Conservation (phyloP, 2,329 filamentous ascomycete genomes). For the Corniculantispora saksenae region DNA sequence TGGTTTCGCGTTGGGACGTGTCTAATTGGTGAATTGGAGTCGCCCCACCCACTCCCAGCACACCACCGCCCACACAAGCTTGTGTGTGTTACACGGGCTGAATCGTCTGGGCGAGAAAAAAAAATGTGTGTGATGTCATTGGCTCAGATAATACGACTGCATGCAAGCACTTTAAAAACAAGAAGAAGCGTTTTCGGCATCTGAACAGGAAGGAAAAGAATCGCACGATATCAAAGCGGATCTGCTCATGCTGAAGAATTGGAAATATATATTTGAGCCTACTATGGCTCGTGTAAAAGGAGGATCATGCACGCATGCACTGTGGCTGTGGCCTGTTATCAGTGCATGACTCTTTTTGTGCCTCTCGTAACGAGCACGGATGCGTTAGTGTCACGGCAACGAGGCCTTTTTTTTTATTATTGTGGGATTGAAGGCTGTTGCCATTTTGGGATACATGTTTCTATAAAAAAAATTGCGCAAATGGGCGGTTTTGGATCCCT, state of each 20-base stretch:
- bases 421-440: neutral
- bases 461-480: neutral
- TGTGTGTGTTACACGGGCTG: neutral
- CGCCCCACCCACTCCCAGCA: neutral
- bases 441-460: neutral
- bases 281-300: no score
- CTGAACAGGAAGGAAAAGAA: neutral
- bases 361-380: neutral
- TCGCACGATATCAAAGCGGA: neutral
- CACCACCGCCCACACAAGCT: neutral
- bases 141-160: neutral
- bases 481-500: no score
- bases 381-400: slow-evolving; percentile 4
- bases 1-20: neutral
- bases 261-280: no score
- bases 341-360: no score
- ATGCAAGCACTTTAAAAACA: slow-evolving; percentile 1
- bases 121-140: slow-evolving; percentile 10
- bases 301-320: no score
- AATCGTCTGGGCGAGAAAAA: no score
- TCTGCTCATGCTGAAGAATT: neutral
- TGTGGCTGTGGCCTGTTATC: no score
- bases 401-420: neutral
- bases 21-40: neutral
- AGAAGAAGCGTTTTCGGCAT: no score